Evolutionary conservation across 192 early-diverging fungal species (phyloP), one percentile per base, ranked within the genome.

Genomic region (Coemansia sp.): DNA sequence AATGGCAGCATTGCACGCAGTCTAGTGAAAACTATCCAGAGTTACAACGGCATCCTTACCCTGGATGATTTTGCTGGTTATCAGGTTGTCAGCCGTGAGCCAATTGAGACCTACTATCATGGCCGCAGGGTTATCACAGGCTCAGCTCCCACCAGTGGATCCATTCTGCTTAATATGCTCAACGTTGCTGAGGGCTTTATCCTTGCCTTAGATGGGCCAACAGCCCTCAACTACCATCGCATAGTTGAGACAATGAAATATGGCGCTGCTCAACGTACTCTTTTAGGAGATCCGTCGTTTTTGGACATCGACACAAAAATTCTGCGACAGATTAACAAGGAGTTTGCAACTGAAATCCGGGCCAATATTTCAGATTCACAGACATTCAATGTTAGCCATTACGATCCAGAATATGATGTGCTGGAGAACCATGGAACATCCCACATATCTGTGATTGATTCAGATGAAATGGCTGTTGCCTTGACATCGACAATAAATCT

Each of bases 401-500:
- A 98, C 74, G 81, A 88, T 28, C 91, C 94, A 16, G 67, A 83
- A 41, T 96, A 88, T 82, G 89, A 90, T 21, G 73, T 87, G 12
- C 76, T 85, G 10, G 87, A 89, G 34, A 87, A 88, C 60, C 96
- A 93, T 61, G 96, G 96, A 18, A 98, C 96, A 6, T 94, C 92
- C 26, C 94, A 96, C 76, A 63, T 98, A 22, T 96, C 94, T 0
- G 84, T 90, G 18, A 65, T 98, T 7, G 88, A 89, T 74, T 63
- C 76, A 21, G 71, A 91, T 41, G 86, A 90, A 56, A 78, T 85
- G 64, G 92, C 92, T 0, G 94, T 94, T n/a, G 75, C 92, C 2
- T 59, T 95, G 62, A 96, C 94, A 2, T 92, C 91, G 25, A 98
- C 96, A 0, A 83, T 93, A 6, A 98, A 98, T 74, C 73, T 96